Base-by-base conservation (phyloP, 176 grass and related monocot species). In the Alloteropsis semialata region DNA sequence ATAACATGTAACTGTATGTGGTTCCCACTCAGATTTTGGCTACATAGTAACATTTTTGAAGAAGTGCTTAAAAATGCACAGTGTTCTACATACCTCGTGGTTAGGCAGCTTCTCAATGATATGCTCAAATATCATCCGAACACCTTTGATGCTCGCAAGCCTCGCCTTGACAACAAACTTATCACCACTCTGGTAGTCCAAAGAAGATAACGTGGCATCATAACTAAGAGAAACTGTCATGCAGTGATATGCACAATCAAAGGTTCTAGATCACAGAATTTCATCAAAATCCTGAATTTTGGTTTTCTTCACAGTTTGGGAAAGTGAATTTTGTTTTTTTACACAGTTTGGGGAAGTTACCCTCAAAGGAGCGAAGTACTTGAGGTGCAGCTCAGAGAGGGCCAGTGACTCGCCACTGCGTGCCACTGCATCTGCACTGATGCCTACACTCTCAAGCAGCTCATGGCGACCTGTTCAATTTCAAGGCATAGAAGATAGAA, bases 141-240 rank as follows among this genome's bases (percentile, higher is more conserved):
- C 59, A 46, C 90, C 92, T 76, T 86, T 86, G 71, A 93, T 85
- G 37, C 85, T 60, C 0, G 5, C 79, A 85, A 93, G 84, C 76
- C 91, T 91, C 27, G 93, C 96, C 84, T 91, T 98, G 24, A 98
- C 75, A 4, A 98, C 84, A 87, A 98, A 98, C 55, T 74, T 93
- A 8, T 98, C 91, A 43, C 88, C 36, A 44, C 91, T 93, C 96
- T 98, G 72, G 37, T 0, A 87, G 58, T 55, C 10, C 36, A 89
- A 89, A 83, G 36, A 74, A 65, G 66, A 91, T 37, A 64, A 62
- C 87, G 48, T 5, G 32, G 27, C 51, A 36, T 85, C 33, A 78
- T 38, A 79, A 46, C 44, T 18, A 43, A 82, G 33, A 81, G 44
- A 74, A 27, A 4, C 21, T 43, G 17, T 12, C 8, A 37, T 69